Conservation (phyloP, 306 rosid genomes). For the Benincasa hispida region DNA sequence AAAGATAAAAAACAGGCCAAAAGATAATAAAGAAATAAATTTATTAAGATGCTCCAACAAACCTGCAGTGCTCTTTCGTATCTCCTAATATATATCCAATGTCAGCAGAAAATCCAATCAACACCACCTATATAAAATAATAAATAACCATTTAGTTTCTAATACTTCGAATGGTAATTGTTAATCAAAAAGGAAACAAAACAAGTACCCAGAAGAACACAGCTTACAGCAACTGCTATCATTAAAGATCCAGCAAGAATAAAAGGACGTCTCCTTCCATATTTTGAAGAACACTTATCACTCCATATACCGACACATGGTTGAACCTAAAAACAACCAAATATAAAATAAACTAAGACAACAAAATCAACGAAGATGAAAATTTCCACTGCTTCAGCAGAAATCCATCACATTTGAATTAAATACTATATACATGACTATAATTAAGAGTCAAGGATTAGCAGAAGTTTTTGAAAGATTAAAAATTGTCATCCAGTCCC, state of each 20-base stretch:
- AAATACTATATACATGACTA: background rate
- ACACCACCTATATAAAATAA: constrained; percentile 44
- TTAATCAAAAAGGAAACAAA: background rate
- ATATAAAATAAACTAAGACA: background rate
- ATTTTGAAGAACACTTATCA: constrained; percentile 81
- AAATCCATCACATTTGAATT: background rate
- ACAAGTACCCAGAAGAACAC: constrained; percentile 10
- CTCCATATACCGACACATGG: constrained; percentile 94
- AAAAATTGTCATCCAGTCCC: background rate
- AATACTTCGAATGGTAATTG: background rate
- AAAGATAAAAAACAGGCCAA: constrained; percentile 1
- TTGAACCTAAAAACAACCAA: constrained; percentile 42
- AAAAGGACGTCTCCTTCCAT: constrained; percentile 93
- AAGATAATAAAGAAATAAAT: constrained; percentile 8
- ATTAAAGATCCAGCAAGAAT: constrained; percentile 85
- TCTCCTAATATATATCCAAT: constrained; percentile 85
- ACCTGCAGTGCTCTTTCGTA: constrained; percentile 91
- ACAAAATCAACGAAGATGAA: background rate
- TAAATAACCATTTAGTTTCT: background rate
- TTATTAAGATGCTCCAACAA: constrained; percentile 18
- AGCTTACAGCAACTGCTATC: constrained; percentile 75
- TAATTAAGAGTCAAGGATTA: background rate
- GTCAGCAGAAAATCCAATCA: constrained; percentile 97
- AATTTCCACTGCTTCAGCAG: background rate
- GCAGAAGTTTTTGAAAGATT: background rate